Conservation (phyloP, 1,284 basidiomycete genomes). For the Cutaneotrichosporon cavernicola region DNA sequence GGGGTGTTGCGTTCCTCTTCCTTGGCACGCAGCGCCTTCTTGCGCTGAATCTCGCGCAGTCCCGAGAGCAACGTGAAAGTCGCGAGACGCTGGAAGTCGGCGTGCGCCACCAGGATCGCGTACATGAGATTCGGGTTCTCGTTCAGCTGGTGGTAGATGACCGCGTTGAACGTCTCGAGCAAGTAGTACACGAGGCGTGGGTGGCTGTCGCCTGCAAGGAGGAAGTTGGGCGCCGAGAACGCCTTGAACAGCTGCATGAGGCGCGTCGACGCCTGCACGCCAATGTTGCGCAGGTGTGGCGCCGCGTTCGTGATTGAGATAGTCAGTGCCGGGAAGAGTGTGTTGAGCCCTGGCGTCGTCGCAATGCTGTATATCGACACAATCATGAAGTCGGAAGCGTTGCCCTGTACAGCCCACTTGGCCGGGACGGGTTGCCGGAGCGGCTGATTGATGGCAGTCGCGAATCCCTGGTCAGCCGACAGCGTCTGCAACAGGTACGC, state of each 20-base stretch:
- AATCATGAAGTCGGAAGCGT: constrained; percentile 78
- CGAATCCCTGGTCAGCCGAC: constrained; percentile 78
- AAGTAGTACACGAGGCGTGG: constrained; percentile 74
- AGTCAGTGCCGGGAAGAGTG: constrained; percentile 85
- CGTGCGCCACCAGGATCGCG: constrained; percentile 75
- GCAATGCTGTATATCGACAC: constrained; percentile 88
- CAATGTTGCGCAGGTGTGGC: constrained; percentile 78
- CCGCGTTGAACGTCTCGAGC: constrained; percentile 82
- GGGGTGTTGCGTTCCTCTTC: constrained; percentile 21
- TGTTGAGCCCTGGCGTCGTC: constrained; percentile 79
- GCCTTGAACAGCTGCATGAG: constrained; percentile 84
- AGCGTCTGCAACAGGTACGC: constrained; percentile 90
- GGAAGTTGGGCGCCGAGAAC: constrained; percentile 82
- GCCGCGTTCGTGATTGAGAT: constrained; percentile 85
- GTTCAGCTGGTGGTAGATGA: constrained; percentile 65
- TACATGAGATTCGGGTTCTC: constrained; percentile 88
- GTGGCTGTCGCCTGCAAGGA: constrained; percentile 89
- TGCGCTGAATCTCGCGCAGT: constrained; percentile 75
- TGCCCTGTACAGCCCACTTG: constrained; percentile 72
- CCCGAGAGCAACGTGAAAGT: constrained; percentile 81
- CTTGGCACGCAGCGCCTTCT: constrained; percentile 65
- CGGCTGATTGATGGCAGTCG: constrained; percentile 61
- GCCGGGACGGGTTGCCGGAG: constrained; percentile 64
- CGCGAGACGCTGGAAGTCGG: constrained; percentile 79
- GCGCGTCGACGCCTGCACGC: constrained; percentile 74